Percentiles rank a stretch among this genome's conserved stretches.
Evolutionary conservation across 169 alveolate species (phyloP).

Genomic region (Plasmodium adleri): DNA sequence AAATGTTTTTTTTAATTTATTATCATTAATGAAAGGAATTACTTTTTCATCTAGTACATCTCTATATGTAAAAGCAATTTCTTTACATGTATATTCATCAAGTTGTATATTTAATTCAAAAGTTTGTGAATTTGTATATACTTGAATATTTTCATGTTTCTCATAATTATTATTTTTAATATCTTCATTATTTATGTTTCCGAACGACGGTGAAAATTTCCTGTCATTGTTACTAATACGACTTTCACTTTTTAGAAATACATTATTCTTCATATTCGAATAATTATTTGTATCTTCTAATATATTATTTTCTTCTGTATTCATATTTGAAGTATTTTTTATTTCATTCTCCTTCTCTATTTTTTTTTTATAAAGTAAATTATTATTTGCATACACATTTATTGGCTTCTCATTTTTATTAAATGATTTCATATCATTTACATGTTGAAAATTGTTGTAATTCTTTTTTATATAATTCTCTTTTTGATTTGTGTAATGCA

Average conservation of each 20-base stretch:
- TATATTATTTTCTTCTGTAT: background rate
- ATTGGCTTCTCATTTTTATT: too few species aligned
- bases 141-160: background rate
- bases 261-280: constrained; percentile 6
- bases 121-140: background rate
- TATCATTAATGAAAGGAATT: constrained; percentile 18
- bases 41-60: constrained; percentile 59
- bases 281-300: constrained; percentile 7
- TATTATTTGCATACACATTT: constrained; percentile 4
- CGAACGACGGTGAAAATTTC: constrained; percentile 73
- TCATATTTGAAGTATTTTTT: background rate
- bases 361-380: constrained; percentile 1
- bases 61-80: constrained; percentile 28
- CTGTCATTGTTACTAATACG: constrained; percentile 12
- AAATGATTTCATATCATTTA: too few species aligned
- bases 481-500: too few species aligned
- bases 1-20: constrained; percentile 41
- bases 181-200: constrained; percentile 29
- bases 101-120: constrained; percentile 66
- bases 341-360: constrained; percentile 1
- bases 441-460: too few species aligned
- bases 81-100: constrained; percentile 31
- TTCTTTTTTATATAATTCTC: too few species aligned
- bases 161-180: constrained; percentile 3
- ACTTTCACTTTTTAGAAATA: constrained; percentile 13